phyloP scores from a whole-genome alignment of 768 basidiomycete species.

The Lactarius indigo region DNA sequence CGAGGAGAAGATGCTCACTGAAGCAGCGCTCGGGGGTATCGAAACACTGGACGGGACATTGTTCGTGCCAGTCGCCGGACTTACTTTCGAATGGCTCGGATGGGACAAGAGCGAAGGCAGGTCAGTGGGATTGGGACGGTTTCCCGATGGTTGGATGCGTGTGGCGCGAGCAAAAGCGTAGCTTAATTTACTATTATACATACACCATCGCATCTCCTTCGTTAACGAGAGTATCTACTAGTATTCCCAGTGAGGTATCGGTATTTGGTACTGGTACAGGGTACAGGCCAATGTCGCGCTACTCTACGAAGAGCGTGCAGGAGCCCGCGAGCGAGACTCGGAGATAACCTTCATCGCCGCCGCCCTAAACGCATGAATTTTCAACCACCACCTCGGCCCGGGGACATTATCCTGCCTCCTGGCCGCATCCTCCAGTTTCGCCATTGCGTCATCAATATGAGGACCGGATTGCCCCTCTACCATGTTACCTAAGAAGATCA shows the following conservation, averaged over 20 bases:
- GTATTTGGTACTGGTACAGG: too few relatives aligned
- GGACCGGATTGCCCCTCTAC: background rate
- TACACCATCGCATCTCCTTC: too few relatives aligned
- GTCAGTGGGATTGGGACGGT: constrained; percentile 4
- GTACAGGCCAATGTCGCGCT: too few relatives aligned
- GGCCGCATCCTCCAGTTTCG: background rate
- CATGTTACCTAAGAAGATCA: background rate
- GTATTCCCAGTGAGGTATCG: too few relatives aligned
- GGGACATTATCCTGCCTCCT: background rate
- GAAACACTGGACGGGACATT: constrained; percentile 57
- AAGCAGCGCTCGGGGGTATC: constrained; percentile 40
- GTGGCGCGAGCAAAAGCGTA: too few relatives aligned
- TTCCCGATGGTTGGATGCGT: background rate
- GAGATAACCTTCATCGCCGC: too few relatives aligned
- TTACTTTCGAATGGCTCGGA: constrained; percentile 39
- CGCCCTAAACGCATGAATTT: too few relatives aligned
- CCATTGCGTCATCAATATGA: background rate
- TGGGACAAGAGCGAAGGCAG: constrained; percentile 11
- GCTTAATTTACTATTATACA: too few relatives aligned
- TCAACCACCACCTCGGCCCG: too few relatives aligned
- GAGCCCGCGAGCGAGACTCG: too few relatives aligned
- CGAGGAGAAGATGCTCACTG: background rate
- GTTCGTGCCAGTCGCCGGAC: constrained; percentile 54
- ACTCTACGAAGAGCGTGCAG: too few relatives aligned
- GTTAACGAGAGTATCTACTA: too few relatives aligned